These are phyloP conservation scores for Cytospora schulzeri DNA, from an alignment of 2,329 filamentous ascomycete genomes.

Conservation along the genomic window DNA sequence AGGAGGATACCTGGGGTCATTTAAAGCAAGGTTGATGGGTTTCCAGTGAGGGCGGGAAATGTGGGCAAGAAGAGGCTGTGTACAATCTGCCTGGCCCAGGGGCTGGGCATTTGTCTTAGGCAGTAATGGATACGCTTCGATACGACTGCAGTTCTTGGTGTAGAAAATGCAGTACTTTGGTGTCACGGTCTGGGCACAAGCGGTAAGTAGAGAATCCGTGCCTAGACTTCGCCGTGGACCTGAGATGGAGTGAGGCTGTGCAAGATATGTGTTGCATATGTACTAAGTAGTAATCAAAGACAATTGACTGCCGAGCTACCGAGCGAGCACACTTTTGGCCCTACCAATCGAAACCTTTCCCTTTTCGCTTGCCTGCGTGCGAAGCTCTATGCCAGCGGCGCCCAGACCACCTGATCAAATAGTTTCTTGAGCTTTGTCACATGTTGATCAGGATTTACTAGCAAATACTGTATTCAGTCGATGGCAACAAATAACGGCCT, in stretches of 20 bases:
- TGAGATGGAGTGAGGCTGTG: constrained; percentile 22
- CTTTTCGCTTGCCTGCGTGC: constrained; percentile 8
- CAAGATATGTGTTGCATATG: constrained; percentile 11
- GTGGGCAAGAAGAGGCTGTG: constrained; percentile 15
- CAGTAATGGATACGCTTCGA: neutral
- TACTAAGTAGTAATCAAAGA: neutral
- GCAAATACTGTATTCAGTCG: no score
- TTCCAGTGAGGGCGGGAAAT: neutral
- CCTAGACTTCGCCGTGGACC: constrained; percentile 17
- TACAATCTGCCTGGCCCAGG: constrained; percentile 19
- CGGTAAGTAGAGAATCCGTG: constrained; percentile 8
- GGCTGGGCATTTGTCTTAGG: constrained; percentile 17
- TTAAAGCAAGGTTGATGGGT: neutral
- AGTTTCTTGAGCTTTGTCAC: constrained; percentile 3
- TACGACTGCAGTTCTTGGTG: neutral
- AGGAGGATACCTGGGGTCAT: constrained; percentile 5
- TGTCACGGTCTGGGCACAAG: neutral
- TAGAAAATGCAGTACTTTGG: neutral
- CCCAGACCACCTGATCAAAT: neutral
- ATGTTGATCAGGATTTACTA: neutral
- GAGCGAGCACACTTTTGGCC: constrained; percentile 15
- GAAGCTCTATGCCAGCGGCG: neutral
- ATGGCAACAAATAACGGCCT: no score
- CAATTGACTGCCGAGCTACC: constrained; percentile 14
- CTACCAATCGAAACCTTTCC: constrained; percentile 1